A percentile compares a stretch with the other conserved stretches of the same genome.
Conservation (phyloP, 139 green algal species). For the Chlorella sp. region DNA sequence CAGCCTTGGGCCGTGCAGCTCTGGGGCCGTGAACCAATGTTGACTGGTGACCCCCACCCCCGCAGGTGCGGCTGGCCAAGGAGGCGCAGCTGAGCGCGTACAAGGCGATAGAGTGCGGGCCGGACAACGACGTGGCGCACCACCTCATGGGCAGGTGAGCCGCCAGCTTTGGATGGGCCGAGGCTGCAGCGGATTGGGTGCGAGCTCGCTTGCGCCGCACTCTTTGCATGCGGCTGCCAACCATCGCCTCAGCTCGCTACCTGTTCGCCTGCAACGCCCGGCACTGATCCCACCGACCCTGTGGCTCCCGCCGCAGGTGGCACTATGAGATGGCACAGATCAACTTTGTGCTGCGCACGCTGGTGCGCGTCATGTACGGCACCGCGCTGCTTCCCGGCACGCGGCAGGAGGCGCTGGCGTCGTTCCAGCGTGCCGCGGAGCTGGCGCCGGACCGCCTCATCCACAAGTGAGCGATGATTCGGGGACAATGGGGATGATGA, state of each 20-base stretch:
- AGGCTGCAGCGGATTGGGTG: too few relatives aligned
- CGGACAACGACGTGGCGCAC: conserved; percentile 73
- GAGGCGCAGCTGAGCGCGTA: conserved; percentile 60
- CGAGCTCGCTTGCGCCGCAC: too few relatives aligned
- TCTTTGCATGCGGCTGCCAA: not conserved
- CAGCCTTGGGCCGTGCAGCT: too few relatives aligned
- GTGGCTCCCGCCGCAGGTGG: conserved; percentile 42
- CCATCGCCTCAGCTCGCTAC: too few relatives aligned
- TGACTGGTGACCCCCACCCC: too few relatives aligned
- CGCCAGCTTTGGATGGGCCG: too few relatives aligned
- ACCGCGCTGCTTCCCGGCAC: conserved; percentile 60
- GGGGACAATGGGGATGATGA: not conserved
- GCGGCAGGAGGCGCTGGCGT: conserved; percentile 59
- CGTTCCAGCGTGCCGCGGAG: conserved; percentile 58
- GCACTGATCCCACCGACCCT: too few relatives aligned
- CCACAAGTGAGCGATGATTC: conserved; percentile 61
- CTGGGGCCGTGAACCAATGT: too few relatives aligned
- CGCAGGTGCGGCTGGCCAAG: conserved; percentile 63
- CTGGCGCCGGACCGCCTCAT: conserved; percentile 67
- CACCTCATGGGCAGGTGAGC: conserved; percentile 78
- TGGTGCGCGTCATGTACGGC: conserved; percentile 71
- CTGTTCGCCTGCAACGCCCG: too few relatives aligned
- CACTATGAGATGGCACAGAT: conserved; percentile 76
- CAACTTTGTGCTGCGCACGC: conserved; percentile 65
- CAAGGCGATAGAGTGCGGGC: conserved; percentile 58